phyloP scores from a whole-genome alignment of 306 rosid species.

The Astragalus membranaceus region DNA sequence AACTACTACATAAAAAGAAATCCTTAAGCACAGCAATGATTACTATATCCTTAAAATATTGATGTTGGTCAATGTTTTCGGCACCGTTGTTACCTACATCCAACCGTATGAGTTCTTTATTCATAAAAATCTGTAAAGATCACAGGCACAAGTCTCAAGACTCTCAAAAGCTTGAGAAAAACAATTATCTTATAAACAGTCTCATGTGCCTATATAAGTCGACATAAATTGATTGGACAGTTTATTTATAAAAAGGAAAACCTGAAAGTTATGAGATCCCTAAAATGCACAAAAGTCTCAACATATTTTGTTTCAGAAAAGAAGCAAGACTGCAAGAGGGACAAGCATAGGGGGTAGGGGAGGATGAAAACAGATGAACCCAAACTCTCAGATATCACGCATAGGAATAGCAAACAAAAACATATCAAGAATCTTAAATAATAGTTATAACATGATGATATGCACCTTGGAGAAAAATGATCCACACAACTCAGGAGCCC shows the following conservation, averaged over 20 bases:
- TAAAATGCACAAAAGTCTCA: background rate
- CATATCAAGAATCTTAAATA: conserved; percentile 15
- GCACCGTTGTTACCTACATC: too few species aligned
- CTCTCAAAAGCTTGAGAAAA: too few species aligned
- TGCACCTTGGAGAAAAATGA: conserved; percentile 96
- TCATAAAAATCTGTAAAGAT: too few species aligned
- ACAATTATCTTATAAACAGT: too few species aligned
- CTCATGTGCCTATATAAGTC: background rate
- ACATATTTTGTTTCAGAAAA: background rate
- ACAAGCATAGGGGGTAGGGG: background rate
- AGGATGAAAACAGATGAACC: background rate
- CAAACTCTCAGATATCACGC: background rate
- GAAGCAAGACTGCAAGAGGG: background rate
- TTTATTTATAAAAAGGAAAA: background rate
- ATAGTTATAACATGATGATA: conserved; percentile 5
- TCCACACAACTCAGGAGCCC: conserved; percentile 99
- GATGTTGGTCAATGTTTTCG: too few species aligned
- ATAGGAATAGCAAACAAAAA: background rate
- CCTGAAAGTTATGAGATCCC: background rate
- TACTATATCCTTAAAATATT: too few species aligned
- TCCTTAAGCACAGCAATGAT: too few species aligned
- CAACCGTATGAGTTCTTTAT: too few species aligned
- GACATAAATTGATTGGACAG: background rate
- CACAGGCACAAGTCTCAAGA: too few species aligned
- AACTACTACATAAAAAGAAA: too few species aligned